Conservation (phyloP, 148 eudicot genomes). For the Heliosperma pusillum region DNA sequence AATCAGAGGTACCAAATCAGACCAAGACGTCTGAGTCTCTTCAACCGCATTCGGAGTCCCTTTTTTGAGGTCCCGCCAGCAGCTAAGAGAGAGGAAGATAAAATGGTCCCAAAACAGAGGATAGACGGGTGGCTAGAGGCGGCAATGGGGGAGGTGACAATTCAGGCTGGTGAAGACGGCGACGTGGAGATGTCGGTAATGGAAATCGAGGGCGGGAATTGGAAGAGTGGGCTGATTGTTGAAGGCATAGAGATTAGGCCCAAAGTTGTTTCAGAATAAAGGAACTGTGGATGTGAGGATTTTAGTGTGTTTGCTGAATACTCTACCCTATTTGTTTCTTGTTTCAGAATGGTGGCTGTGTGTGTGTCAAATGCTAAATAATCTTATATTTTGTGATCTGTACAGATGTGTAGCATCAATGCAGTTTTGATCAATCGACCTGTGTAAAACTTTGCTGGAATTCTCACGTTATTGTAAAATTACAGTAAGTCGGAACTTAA, state of each 20-base stretch:
- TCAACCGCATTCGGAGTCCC: conserved; percentile 16
- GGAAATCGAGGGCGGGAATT: conserved; percentile 30
- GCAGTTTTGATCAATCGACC: too few relatives aligned
- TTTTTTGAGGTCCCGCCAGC: background rate
- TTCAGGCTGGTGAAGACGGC: conserved; percentile 26
- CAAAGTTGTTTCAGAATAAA: conserved; percentile 4
- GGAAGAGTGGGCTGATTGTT: conserved; percentile 51
- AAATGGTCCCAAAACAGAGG: conserved; percentile 34
- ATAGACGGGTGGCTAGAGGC: conserved; percentile 67
- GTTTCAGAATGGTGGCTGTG: background rate
- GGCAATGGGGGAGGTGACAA: conserved; percentile 46
- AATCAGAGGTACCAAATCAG: conserved; percentile 23
- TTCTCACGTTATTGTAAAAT: too few relatives aligned
- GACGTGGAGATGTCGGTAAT: conserved; percentile 39
- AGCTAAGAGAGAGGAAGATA: background rate
- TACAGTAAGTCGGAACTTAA: too few relatives aligned
- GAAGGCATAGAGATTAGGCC: conserved; percentile 73
- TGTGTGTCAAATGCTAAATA: background rate
- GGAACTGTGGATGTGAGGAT: background rate
- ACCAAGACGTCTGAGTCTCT: conserved; percentile 30
- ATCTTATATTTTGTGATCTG: background rate
- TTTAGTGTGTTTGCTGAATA: background rate
- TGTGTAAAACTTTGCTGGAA: too few relatives aligned
- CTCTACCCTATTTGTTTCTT: background rate
- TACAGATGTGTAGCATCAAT: too few relatives aligned